These are phyloP conservation scores for Rheum nobile DNA, from an alignment of 148 eudicot species.

Conservation along the genomic window DNA sequence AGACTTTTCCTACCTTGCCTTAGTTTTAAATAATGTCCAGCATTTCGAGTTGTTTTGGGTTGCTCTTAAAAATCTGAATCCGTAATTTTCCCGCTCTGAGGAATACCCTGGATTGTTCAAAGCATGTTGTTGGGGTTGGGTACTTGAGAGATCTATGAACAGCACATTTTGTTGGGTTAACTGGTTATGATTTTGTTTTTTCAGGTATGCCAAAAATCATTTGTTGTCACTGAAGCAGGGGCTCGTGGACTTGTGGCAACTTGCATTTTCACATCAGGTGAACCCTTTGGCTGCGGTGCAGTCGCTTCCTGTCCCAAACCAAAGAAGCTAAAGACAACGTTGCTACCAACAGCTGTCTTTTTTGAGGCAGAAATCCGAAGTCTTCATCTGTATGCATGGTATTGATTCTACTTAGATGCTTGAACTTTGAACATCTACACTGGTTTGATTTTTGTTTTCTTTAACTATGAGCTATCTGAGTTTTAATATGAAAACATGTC, in stretches of 20 bases:
- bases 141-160: not conserved
- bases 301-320: slow-evolving; percentile 34
- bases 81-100: not conserved
- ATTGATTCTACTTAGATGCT: not conserved
- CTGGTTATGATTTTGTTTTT: slow-evolving; percentile 2
- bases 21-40: not conserved
- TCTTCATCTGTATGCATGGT: not conserved
- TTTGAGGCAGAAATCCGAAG: not conserved
- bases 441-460: too few species aligned
- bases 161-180: not conserved
- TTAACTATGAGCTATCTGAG: too few species aligned
- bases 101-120: not conserved
- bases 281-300: slow-evolving; percentile 95
- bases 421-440: not conserved
- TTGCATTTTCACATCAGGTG: slow-evolving; percentile 97
- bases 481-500: too few species aligned
- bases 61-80: not conserved
- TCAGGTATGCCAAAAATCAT: slow-evolving; percentile 38
- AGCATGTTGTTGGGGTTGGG: not conserved
- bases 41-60: not conserved
- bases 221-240: slow-evolving; percentile 45
- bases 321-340: slow-evolving; percentile 5
- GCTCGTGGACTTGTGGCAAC: slow-evolving; percentile 69
- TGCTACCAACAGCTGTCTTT: not conserved
- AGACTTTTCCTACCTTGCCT: not conserved